These are phyloP conservation scores for Amorphotheca resinae DNA, from an alignment of 495 filamentous ascomycete species.

Conservation along the genomic window DNA sequence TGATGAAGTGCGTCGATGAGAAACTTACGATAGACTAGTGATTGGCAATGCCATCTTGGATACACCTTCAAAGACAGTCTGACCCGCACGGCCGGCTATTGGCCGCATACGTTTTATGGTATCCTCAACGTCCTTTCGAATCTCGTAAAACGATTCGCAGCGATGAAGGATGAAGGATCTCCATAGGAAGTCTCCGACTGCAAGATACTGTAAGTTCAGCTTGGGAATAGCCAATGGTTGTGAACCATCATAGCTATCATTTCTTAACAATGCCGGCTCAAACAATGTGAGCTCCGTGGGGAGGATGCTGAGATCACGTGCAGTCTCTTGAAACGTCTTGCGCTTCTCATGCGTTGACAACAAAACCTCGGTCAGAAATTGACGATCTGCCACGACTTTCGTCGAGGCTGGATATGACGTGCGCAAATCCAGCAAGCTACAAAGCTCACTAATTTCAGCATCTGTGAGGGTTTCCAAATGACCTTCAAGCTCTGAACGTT, in stretches of 20 bases:
- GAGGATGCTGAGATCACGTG: slow-evolving; percentile 55
- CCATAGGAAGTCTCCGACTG: slow-evolving; percentile 92
- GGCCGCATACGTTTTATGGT: slow-evolving; percentile 69
- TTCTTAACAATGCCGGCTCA: slow-evolving; percentile 68
- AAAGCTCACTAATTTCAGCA: slow-evolving; percentile 57
- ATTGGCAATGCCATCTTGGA: slow-evolving; percentile 89
- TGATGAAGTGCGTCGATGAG: background rate
- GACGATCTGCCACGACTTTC: slow-evolving; percentile 46
- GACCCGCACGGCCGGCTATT: slow-evolving; percentile 44
- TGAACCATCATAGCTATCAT: slow-evolving; percentile 82
- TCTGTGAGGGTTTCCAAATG: slow-evolving; percentile 63
- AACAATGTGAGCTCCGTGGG: slow-evolving; percentile 84
- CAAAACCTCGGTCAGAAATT: slow-evolving; percentile 64
- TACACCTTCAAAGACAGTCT: slow-evolving; percentile 67
- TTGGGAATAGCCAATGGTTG: slow-evolving; percentile 86
- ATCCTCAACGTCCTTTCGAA: slow-evolving; percentile 81
- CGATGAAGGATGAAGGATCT: slow-evolving; percentile 79
- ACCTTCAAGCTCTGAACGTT: slow-evolving; percentile 62
- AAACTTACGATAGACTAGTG: slow-evolving; percentile 52
- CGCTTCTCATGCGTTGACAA: slow-evolving; percentile 66
- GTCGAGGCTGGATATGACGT: slow-evolving; percentile 65
- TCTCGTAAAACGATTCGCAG: slow-evolving; percentile 87
- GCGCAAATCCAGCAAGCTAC: slow-evolving; percentile 59
- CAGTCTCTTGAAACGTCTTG: slow-evolving; percentile 71
- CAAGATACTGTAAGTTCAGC: slow-evolving; percentile 89